Conservation (phyloP, 257 asterid genomes). For the Rubia yunnanensis region DNA sequence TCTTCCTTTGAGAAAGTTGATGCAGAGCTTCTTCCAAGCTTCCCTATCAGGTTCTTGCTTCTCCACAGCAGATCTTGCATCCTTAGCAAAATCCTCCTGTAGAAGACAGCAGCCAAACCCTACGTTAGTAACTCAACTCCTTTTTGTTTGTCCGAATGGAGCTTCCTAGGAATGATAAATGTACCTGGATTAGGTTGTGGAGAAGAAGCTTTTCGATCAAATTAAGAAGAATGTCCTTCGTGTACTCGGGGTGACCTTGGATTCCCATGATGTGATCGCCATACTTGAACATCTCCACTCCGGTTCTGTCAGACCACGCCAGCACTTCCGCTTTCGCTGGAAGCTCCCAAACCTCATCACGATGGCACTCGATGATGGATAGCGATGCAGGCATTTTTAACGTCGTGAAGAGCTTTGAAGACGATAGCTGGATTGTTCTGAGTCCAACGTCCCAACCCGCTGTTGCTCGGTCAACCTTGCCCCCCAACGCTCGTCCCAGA, state of each 20-base stretch:
- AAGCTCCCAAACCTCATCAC: constrained; percentile 58
- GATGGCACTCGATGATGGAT: constrained; percentile 67
- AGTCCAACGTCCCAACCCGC: constrained; percentile 90
- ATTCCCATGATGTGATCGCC: constrained; percentile 1
- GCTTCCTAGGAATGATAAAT: neutral
- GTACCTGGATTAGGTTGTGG: neutral
- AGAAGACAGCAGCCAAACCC: neutral
- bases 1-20: constrained; percentile 72
- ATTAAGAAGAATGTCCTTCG: neutral
- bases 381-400: constrained; percentile 51
- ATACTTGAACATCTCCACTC: neutral
- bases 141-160: neutral
- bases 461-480: constrained; percentile 57
- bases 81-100: constrained; percentile 55
- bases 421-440: constrained; percentile 37
- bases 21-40: constrained; percentile 70
- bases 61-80: constrained; percentile 43
- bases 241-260: constrained; percentile 1
- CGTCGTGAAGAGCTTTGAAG: constrained; percentile 43
- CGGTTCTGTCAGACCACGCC: constrained; percentile 1
- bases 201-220: neutral
- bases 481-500: constrained; percentile 79
- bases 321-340: neutral
- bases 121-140: neutral
- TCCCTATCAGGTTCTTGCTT: constrained; percentile 56